Percentiles rank a stretch among this genome's conserved stretches.
Evolutionary conservation across 2,329 filamentous ascomycete genomes (phyloP).

Genomic region (Xylariaceae sp.): DNA sequence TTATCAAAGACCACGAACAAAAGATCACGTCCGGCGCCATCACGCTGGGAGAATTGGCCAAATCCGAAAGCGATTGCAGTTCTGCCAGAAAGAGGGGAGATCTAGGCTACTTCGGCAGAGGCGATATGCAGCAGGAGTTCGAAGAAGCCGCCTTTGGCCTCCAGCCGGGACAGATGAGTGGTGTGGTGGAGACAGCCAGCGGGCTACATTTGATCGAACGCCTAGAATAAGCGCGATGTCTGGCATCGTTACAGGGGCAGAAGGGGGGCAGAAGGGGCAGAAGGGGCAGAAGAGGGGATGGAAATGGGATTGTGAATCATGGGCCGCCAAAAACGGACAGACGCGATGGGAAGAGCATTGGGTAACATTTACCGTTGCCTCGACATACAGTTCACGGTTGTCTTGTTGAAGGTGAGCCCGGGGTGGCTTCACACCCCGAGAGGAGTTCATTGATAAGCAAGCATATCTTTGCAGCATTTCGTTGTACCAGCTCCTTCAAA

Average conservation of each 20-base stretch:
- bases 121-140: constrained; percentile 98
- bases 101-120: constrained; percentile 86
- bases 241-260: not conserved
- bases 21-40: constrained; percentile 66
- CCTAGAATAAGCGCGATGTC: constrained; percentile 25
- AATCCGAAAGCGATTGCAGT: constrained; percentile 89
- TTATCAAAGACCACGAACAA: constrained; percentile 68
- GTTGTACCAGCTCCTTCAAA: too few relatives aligned
- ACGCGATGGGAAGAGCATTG: too few relatives aligned
- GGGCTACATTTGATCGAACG: constrained; percentile 91
- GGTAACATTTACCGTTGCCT: too few relatives aligned
- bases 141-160: constrained; percentile 93
- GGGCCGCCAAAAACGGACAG: too few relatives aligned
- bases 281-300: not conserved
- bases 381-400: too few relatives aligned
- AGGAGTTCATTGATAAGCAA: too few relatives aligned
- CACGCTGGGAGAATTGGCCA: constrained; percentile 75
- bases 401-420: too few relatives aligned
- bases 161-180: constrained; percentile 78
- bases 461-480: too few relatives aligned
- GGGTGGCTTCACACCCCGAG: too few relatives aligned
- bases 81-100: constrained; percentile 92
- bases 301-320: not conserved
- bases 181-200: constrained; percentile 84
- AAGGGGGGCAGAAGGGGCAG: not conserved